Evolutionary conservation across 768 basidiomycete species (phyloP).

Genomic region (Clavaria fumosa): DNA sequence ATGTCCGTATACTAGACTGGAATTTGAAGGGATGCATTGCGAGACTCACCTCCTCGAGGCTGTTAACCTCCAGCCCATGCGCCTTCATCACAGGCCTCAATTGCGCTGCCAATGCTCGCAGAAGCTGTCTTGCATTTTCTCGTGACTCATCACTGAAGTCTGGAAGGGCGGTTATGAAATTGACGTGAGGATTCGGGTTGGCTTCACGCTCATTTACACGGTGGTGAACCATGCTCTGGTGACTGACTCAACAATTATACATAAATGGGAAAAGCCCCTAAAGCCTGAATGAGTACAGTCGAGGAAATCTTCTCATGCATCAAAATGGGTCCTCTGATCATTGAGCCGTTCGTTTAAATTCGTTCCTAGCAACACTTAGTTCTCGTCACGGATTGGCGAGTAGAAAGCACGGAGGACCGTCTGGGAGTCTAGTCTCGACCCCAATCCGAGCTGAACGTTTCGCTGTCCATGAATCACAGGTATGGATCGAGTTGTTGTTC

Average conservation of each 20-base stretch:
- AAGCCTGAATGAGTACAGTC: no score
- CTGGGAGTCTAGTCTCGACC: no score
- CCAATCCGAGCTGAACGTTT: no score
- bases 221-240: slow-evolving; percentile 57
- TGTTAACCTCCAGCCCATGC: slow-evolving; percentile 63
- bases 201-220: slow-evolving; percentile 52
- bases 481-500: no score
- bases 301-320: no score
- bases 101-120: slow-evolving; percentile 71
- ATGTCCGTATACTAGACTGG: background rate
- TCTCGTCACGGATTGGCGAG: no score
- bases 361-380: slow-evolving; percentile 29
- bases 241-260: no score
- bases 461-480: no score
- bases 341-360: slow-evolving; percentile 14
- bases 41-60: slow-evolving; percentile 59
- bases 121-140: slow-evolving; percentile 53
- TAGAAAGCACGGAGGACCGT: no score
- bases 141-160: slow-evolving; percentile 25
- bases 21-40: slow-evolving; percentile 1
- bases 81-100: slow-evolving; percentile 72
- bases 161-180: slow-evolving; percentile 55
- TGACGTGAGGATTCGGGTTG: slow-evolving; percentile 64
- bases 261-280: no score
- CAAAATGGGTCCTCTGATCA: background rate